phyloP scores from a whole-genome alignment of 2,329 filamentous ascomycete genomes.

The Ceratocystis smalleyi region DNA sequence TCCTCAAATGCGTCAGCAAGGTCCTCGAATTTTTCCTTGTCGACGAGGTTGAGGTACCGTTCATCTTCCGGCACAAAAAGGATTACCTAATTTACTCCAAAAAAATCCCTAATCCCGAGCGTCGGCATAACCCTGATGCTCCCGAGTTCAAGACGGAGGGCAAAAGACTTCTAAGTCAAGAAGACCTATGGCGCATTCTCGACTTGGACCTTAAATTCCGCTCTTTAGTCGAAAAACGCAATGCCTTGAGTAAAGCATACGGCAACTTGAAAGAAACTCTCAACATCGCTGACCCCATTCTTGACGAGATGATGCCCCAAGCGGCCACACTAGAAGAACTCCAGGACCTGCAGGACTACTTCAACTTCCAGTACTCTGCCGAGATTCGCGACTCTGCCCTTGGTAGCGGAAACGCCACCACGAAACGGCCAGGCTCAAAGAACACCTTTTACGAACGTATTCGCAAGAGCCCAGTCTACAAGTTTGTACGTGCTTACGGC shows the following conservation, averaged over 20 bases:
- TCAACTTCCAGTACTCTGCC: constrained; percentile 81
- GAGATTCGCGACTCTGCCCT: constrained; percentile 67
- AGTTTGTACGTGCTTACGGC: constrained; percentile 75
- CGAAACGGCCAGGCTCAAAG: constrained; percentile 69
- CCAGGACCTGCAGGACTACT: constrained; percentile 89
- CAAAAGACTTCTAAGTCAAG: constrained; percentile 79
- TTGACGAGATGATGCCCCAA: constrained; percentile 66
- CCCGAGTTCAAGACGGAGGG: constrained; percentile 61
- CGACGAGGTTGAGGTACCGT: constrained; percentile 88
- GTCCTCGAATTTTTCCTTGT: constrained; percentile 91
- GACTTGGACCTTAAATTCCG: constrained; percentile 93
- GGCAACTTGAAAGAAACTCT: constrained; percentile 50
- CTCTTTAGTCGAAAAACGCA: constrained; percentile 81
- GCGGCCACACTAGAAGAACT: constrained; percentile 86
- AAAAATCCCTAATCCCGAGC: constrained; percentile 45
- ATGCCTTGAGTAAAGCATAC: constrained; percentile 64
- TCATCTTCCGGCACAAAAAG: constrained; percentile 95
- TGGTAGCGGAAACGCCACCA: constrained; percentile 45
- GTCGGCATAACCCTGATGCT: constrained; percentile 51
- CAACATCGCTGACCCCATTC: constrained; percentile 52
- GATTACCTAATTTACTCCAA: constrained; percentile 89
- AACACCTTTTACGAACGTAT: constrained; percentile 72
- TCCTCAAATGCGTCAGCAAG: constrained; percentile 76
- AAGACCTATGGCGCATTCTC: constrained; percentile 87
- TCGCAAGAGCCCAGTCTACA: constrained; percentile 62